A percentile compares a stretch with the other conserved stretches of the same genome.
Evolutionary conservation across 2,329 filamentous ascomycete genomes (phyloP).

Genomic region (Pyrenophora graminea): DNA sequence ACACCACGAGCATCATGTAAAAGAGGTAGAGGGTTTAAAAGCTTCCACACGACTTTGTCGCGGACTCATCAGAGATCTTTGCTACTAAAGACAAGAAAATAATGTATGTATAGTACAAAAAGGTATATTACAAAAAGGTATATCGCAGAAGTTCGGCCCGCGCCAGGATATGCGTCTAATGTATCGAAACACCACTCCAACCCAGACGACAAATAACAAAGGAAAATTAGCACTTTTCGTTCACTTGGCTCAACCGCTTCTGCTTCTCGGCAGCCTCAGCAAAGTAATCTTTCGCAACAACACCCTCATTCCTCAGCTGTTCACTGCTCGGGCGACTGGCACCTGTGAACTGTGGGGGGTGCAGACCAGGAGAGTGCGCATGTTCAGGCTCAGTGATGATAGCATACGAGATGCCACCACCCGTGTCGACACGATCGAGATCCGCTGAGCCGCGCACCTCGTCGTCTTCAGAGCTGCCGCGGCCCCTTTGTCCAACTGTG

Average conservation of each 20-base stretch:
- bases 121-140: slow-evolving; percentile 1
- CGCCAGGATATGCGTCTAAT: neutral
- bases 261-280: neutral
- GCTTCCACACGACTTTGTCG: too few relatives aligned
- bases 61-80: too few relatives aligned
- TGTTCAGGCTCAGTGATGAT: neutral
- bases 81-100: too few relatives aligned
- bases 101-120: neutral
- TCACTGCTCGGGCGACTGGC: neutral
- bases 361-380: neutral
- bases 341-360: neutral
- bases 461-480: neutral
- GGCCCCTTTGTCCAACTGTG: slow-evolving; percentile 11
- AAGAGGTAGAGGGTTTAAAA: too few relatives aligned
- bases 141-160: neutral
- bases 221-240: neutral
- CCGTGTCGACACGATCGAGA: neutral
- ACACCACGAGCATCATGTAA: too few relatives aligned
- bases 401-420: neutral
- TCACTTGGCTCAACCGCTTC: too few relatives aligned
- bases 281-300: slow-evolving; percentile 7
- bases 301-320: slow-evolving; percentile 5
- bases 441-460: neutral
- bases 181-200: neutral
- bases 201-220: neutral